Evolutionary conservation across 805 yeast genomes (phyloP).

Genomic region (Maudiozyma serrabonitensis): DNA sequence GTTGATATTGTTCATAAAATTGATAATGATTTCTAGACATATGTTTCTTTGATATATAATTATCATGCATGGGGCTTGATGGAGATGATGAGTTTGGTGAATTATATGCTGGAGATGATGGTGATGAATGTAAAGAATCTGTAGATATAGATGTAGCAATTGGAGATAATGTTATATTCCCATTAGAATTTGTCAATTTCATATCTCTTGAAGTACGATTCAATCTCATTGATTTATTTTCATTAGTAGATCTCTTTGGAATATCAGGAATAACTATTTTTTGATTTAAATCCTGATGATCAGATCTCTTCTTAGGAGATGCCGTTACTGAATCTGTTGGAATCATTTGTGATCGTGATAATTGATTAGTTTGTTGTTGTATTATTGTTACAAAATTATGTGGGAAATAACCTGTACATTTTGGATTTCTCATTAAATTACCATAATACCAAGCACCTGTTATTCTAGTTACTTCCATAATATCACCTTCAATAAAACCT

Average conservation of each 20-base stretch:
- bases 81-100: constrained; percentile 1
- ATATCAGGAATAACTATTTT: neutral
- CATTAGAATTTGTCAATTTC: neutral
- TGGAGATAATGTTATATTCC: neutral
- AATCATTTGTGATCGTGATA: constrained; percentile 10
- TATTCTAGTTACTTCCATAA: constrained; percentile 74
- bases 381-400: constrained; percentile 67
- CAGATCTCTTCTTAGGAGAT: neutral
- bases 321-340: neutral
- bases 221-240: neutral
- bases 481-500: constrained; percentile 90
- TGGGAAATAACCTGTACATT: constrained; percentile 74
- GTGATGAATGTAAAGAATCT: neutral
- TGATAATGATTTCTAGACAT: neutral
- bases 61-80: constrained; percentile 1
- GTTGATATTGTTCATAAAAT: constrained; percentile 1
- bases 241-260: neutral
- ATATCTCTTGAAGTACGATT: neutral
- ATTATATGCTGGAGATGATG: neutral
- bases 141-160: neutral
- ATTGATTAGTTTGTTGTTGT: constrained; percentile 10
- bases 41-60: neutral
- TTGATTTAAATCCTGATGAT: too few species aligned
- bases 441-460: constrained; percentile 96
- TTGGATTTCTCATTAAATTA: constrained; percentile 62